phyloP scores from a whole-genome alignment of 1,284 basidiomycete genomes.

The Leccinum olivaceoglutinosum region DNA sequence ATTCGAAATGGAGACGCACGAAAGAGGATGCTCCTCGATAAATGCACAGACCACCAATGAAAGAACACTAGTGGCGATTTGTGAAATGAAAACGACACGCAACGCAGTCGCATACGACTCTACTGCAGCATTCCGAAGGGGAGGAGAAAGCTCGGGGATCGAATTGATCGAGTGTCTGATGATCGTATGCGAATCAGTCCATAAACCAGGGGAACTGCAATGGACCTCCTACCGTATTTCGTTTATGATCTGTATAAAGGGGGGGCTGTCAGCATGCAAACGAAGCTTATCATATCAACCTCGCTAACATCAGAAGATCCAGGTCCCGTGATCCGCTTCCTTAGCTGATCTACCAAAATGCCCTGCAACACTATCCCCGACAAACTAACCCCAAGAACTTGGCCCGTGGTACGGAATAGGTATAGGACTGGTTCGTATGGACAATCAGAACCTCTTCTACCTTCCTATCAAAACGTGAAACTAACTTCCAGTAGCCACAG shows the following conservation, averaged over 20 bases:
- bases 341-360: conserved; percentile 63
- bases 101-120: conserved; percentile 82
- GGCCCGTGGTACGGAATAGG: conserved; percentile 78
- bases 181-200: conserved; percentile 10
- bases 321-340: conserved; percentile 67
- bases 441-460: background rate
- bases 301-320: conserved; percentile 34
- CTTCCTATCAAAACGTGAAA: background rate
- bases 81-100: conserved; percentile 81
- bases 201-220: conserved; percentile 3
- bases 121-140: conserved; percentile 63
- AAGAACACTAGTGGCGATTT: conserved; percentile 57
- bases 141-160: conserved; percentile 67
- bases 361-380: conserved; percentile 79
- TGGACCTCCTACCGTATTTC: conserved; percentile 49
- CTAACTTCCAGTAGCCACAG: background rate
- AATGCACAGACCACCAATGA: conserved; percentile 60
- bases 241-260: conserved; percentile 54
- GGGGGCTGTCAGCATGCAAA: conserved; percentile 15
- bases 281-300: conserved; percentile 10
- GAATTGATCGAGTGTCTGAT: conserved; percentile 77
- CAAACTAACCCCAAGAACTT: conserved; percentile 84
- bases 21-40: conserved; percentile 70
- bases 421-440: conserved; percentile 63
- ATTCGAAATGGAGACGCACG: conserved; percentile 34